A percentile compares a stretch with the other conserved stretches of the same genome.
These are phyloP conservation scores for Sicyos baderoa DNA, from an alignment of 306 rosid genomes.

Conservation along the genomic window DNA sequence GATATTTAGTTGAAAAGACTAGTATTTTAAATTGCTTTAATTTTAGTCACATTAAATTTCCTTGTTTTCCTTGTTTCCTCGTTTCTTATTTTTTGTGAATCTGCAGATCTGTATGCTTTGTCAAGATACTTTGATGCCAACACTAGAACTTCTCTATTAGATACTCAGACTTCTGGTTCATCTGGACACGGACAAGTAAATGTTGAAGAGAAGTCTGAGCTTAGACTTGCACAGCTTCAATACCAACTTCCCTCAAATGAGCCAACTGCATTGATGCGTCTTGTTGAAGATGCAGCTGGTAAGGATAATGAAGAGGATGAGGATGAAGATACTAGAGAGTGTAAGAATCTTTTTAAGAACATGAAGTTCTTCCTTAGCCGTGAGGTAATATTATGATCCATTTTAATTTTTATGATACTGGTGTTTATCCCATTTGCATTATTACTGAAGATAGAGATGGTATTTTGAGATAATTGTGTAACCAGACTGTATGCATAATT, in stretches of 20 bases:
- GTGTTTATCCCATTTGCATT: neutral
- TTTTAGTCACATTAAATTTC: neutral
- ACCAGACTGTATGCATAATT: neutral
- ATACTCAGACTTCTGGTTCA: constrained; percentile 37
- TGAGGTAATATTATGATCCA: constrained; percentile 46
- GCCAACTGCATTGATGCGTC: constrained; percentile 80
- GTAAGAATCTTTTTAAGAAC: constrained; percentile 63
- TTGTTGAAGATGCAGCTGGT: constrained; percentile 49
- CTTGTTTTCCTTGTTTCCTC: neutral
- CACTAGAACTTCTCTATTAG: constrained; percentile 29
- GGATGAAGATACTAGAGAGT: constrained; percentile 61
- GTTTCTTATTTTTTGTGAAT: constrained; percentile 5
- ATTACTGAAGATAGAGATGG: neutral
- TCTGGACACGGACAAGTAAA: constrained; percentile 38
- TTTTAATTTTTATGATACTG: constrained; percentile 23
- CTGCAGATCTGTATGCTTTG: constrained; percentile 71
- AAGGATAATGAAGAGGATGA: constrained; percentile 73
- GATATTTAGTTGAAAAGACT: neutral
- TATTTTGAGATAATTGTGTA: neutral
- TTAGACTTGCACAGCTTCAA: constrained; percentile 89
- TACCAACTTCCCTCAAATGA: constrained; percentile 82
- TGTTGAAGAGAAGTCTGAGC: constrained; percentile 47
- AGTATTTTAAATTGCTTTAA: neutral
- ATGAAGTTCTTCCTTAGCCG: constrained; percentile 83
- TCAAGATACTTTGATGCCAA: constrained; percentile 52